Conservation (phyloP, 345 rosid genomes). For the Noccaea bulbosa region DNA sequence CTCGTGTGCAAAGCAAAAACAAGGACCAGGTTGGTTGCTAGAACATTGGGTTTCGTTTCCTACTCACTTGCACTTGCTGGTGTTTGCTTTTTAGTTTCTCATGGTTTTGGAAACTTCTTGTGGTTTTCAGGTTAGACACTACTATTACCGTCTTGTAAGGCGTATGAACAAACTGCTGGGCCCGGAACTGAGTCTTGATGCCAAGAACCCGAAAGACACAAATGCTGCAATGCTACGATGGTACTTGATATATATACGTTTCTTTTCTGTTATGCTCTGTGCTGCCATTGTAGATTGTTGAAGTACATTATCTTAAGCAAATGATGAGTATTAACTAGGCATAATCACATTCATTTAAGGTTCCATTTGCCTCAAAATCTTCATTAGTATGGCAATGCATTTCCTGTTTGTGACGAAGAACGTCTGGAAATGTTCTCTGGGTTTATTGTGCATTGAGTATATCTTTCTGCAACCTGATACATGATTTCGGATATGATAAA, state of each 20-base stretch:
- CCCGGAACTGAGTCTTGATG: conserved; percentile 88
- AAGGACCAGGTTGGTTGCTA: conserved; percentile 85
- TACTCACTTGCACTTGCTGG: background rate
- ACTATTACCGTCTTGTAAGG: conserved; percentile 95
- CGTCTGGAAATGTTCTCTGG: background rate
- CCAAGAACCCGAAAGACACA: conserved; percentile 96
- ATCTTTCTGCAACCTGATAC: conserved; percentile 1
- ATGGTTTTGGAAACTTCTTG: conserved; percentile 8
- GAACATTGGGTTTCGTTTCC: conserved; percentile 4
- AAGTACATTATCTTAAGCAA: conserved; percentile 4
- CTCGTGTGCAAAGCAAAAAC: conserved; percentile 93
- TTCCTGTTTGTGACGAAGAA: conserved; percentile 16
- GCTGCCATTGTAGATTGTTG: conserved; percentile 18
- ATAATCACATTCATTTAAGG: background rate
- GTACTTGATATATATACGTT: conserved; percentile 44
- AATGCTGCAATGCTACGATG: conserved; percentile 99
- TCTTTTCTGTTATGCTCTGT: conserved; percentile 21
- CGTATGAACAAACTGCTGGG: conserved; percentile 98
- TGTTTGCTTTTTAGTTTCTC: conserved; percentile 31
- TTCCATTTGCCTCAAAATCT: background rate
- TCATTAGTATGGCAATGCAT: conserved; percentile 2
- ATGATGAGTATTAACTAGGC: conserved; percentile 5
- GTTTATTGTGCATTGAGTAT: conserved; percentile 23
- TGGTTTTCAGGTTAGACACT: conserved; percentile 89
- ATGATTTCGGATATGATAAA: conserved; percentile 10